Percentiles rank a stretch among this genome's conserved stretches.
These are phyloP conservation scores for Aethionema arabicum DNA, from an alignment of 345 rosid species.

Conservation along the genomic window DNA sequence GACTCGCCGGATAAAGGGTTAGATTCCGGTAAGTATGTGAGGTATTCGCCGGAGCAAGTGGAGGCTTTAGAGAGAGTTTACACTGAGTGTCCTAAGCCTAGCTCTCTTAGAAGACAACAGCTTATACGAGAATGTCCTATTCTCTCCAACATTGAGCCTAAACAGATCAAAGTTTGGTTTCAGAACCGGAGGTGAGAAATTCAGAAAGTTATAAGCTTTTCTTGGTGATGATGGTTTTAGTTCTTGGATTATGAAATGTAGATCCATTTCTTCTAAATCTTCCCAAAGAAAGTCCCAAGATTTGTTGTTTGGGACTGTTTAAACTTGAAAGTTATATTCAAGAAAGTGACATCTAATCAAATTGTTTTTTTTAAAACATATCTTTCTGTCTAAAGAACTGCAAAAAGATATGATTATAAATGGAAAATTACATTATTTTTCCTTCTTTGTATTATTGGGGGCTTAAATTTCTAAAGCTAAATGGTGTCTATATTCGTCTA, in stretches of 20 bases:
- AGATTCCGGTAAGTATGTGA: slow-evolving; percentile 41
- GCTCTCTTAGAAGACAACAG: slow-evolving; percentile 39
- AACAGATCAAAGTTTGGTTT: slow-evolving; percentile 47
- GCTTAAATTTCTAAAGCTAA: slow-evolving; percentile 22
- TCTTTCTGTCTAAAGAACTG: slow-evolving; percentile 14
- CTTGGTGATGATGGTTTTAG: not conserved
- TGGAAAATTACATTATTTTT: slow-evolving; percentile 29
- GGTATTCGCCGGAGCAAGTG: slow-evolving; percentile 43
- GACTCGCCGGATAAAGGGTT: slow-evolving; percentile 40
- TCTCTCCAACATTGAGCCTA: slow-evolving; percentile 38
- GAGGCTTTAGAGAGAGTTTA: slow-evolving; percentile 44
- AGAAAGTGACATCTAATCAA: slow-evolving; percentile 35
- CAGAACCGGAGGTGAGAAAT: slow-evolving; percentile 39
- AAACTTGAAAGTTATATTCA: slow-evolving; percentile 4
- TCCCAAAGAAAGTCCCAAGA: not conserved
- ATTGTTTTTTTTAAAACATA: slow-evolving; percentile 31
- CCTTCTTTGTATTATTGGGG: slow-evolving; percentile 35
- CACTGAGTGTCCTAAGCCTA: slow-evolving; percentile 42
- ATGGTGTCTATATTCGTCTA: slow-evolving; percentile 24
- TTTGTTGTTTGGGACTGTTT: slow-evolving; percentile 21
- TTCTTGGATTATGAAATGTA: slow-evolving; percentile 13
- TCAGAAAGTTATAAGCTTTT: too few relatives aligned
- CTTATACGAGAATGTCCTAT: slow-evolving; percentile 41
- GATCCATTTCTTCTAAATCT: slow-evolving; percentile 22
- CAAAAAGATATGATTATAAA: not conserved